phyloP scores from a whole-genome alignment of 1,139 yeast genomes.

The Kazachstania sp. region DNA sequence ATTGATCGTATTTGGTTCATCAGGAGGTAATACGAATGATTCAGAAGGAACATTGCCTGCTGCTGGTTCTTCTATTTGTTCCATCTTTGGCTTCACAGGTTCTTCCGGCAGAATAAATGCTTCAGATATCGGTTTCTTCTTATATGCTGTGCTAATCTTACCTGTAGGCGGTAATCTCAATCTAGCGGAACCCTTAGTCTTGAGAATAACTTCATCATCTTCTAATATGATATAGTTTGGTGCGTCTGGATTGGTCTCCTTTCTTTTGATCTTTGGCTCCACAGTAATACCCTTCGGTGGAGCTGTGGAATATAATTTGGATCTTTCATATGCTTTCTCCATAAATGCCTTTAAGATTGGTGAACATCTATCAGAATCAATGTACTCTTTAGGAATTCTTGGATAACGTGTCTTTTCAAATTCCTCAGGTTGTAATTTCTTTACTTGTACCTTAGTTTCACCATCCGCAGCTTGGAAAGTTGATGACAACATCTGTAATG shows the following conservation, averaged over 20 bases:
- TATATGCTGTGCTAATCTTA: slow-evolving; percentile 55
- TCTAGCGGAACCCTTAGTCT: slow-evolving; percentile 68
- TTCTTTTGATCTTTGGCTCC: slow-evolving; percentile 27
- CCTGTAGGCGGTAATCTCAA: slow-evolving; percentile 94
- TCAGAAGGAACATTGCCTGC: slow-evolving; percentile 1
- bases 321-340: slow-evolving; percentile 41
- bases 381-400: slow-evolving; percentile 43
- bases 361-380: slow-evolving; percentile 47
- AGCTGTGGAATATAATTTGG: slow-evolving; percentile 40
- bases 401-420: slow-evolving; percentile 45
- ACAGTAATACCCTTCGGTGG: slow-evolving; percentile 31
- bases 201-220: slow-evolving; percentile 68
- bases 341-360: slow-evolving; percentile 46
- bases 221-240: slow-evolving; percentile 44
- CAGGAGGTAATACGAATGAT: neutral
- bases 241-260: slow-evolving; percentile 36
- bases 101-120: slow-evolving; percentile 43
- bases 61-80: neutral
- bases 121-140: slow-evolving; percentile 50
- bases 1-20: neutral
- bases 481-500: slow-evolving; percentile 60
- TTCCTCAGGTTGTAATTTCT: slow-evolving; percentile 53
- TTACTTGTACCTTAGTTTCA: slow-evolving; percentile 37
- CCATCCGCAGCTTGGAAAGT: slow-evolving; percentile 68
- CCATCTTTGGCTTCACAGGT: slow-evolving; percentile 8